phyloP scores from a whole-genome alignment of 805 yeast genomes.

The Pichia rugopelliculosa region DNA sequence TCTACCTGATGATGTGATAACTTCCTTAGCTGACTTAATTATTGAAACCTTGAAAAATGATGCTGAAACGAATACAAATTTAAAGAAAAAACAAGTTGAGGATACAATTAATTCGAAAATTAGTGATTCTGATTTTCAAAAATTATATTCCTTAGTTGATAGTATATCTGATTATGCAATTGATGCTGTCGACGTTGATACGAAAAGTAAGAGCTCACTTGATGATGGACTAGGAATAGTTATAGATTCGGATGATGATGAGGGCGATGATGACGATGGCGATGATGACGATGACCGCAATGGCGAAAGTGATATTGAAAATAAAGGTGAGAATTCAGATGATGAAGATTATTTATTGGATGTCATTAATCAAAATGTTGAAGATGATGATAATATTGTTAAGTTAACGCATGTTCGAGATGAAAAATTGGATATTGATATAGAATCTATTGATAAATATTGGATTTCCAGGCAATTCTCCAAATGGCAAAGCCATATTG shows the following conservation, averaged over 20 bases:
- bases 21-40: slow-evolving; percentile 64
- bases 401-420: slow-evolving; percentile 11
- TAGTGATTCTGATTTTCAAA: slow-evolving; percentile 38
- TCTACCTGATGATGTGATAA: slow-evolving; percentile 63
- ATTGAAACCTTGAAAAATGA: slow-evolving; percentile 48
- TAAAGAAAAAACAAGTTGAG: slow-evolving; percentile 44
- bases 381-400: slow-evolving; percentile 17
- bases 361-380: slow-evolving; percentile 23
- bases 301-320: slow-evolving; percentile 15
- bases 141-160: slow-evolving; percentile 36
- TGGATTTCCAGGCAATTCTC: slow-evolving; percentile 51
- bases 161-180: slow-evolving; percentile 43
- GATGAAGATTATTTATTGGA: slow-evolving; percentile 6
- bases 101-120: slow-evolving; percentile 38
- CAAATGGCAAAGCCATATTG: slow-evolving; percentile 25
- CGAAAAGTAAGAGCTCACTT: slow-evolving; percentile 19
- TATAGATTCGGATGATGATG: slow-evolving; percentile 33
- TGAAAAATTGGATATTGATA: slow-evolving; percentile 6
- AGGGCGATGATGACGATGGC: slow-evolving; percentile 25
- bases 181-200: slow-evolving; percentile 14
- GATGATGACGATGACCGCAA: slow-evolving; percentile 17
- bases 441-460: slow-evolving; percentile 27
- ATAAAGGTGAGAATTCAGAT: slow-evolving; percentile 12
- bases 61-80: slow-evolving; percentile 30
- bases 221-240: slow-evolving; percentile 29